Conservation (phyloP, 257 asterid species). For the Salvia miltiorrhiza region DNA sequence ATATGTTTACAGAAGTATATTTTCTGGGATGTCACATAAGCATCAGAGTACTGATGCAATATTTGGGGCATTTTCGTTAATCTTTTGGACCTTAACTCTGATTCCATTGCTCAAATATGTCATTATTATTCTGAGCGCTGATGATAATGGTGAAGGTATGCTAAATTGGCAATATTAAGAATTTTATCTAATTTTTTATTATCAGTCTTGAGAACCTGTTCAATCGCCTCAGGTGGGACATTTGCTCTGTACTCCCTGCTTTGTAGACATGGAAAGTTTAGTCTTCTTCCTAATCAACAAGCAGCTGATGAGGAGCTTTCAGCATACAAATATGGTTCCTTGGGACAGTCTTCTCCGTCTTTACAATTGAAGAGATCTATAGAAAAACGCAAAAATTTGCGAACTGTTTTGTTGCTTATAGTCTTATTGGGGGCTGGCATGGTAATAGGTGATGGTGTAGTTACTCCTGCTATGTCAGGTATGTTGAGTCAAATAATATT, state of each 20-base stretch:
- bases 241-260: slow-evolving; percentile 94
- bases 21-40: slow-evolving; percentile 58
- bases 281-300: slow-evolving; percentile 97
- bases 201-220: slow-evolving; percentile 30
- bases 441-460: slow-evolving; percentile 82
- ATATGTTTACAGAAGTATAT: slow-evolving; percentile 74
- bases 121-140: slow-evolving; percentile 61
- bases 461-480: slow-evolving; percentile 89
- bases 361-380: slow-evolving; percentile 63
- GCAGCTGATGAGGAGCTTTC: slow-evolving; percentile 97
- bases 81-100: slow-evolving; percentile 93
- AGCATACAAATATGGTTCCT: slow-evolving; percentile 73
- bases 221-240: slow-evolving; percentile 71
- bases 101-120: slow-evolving; percentile 91
- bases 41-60: slow-evolving; percentile 61
- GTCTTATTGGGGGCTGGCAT: slow-evolving; percentile 88
- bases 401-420: slow-evolving; percentile 70
- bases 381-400: slow-evolving; percentile 71
- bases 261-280: slow-evolving; percentile 88
- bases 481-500: slow-evolving; percentile 19
- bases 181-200: background rate
- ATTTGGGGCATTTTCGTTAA: slow-evolving; percentile 85
- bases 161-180: background rate
- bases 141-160: slow-evolving; percentile 96
- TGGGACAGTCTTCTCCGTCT: slow-evolving; percentile 52